Conservation (phyloP, 1,139 yeast genomes). For the Scheffersomyces cryptocercus region DNA sequence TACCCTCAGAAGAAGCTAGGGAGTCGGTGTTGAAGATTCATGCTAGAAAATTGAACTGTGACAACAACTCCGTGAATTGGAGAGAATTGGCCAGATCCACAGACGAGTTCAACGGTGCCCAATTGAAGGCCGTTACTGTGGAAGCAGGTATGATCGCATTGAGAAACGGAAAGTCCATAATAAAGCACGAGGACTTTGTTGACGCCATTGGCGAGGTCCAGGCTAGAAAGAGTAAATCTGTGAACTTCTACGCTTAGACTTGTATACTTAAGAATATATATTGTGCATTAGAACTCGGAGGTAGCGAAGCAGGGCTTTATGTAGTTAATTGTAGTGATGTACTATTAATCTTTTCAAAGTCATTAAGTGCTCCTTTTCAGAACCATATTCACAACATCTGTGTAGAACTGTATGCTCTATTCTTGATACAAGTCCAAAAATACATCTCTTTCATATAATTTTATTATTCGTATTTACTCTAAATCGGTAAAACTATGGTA, state of each 20-base stretch:
- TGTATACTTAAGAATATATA: too few species aligned
- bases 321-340: too few species aligned
- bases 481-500: too few species aligned
- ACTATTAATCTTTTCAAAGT: too few species aligned
- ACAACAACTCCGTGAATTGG: conserved; percentile 87
- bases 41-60: conserved; percentile 94
- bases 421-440: too few species aligned
- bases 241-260: conserved; percentile 82
- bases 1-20: conserved; percentile 96
- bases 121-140: conserved; percentile 95
- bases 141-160: conserved; percentile 99
- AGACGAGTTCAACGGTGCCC: conserved; percentile 98
- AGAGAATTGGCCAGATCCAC: conserved; percentile 96
- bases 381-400: too few species aligned
- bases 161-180: conserved; percentile 88
- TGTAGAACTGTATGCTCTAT: too few species aligned
- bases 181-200: conserved; percentile 96
- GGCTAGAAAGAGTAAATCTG: conserved; percentile 93
- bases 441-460: too few species aligned
- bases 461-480: too few species aligned
- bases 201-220: conserved; percentile 98
- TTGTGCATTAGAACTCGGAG: too few species aligned
- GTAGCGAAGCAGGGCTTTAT: too few species aligned
- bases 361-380: too few species aligned
- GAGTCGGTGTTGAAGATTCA: conserved; percentile 96